These are phyloP conservation scores for Fusarium piperis DNA, from an alignment of 2,329 filamentous ascomycete species.

Conservation along the genomic window DNA sequence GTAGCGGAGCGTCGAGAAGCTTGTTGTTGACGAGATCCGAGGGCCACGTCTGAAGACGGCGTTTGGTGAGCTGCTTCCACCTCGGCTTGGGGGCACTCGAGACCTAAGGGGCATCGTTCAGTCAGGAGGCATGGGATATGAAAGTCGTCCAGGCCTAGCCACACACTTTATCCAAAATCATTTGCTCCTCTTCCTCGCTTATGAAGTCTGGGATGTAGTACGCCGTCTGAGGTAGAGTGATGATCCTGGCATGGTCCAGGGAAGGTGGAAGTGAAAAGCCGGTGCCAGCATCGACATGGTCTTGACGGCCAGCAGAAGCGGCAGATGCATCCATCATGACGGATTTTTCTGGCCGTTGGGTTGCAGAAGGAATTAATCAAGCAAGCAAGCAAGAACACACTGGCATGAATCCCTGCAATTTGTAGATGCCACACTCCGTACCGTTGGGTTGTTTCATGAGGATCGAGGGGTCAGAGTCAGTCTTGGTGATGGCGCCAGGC, in stretches of 20 bases:
- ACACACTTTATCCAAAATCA: conserved; percentile 75
- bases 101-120: conserved; percentile 53
- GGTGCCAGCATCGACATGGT: conserved; percentile 16
- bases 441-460: conserved; percentile 6
- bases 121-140: background rate
- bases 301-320: background rate
- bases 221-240: conserved; percentile 68
- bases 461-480: conserved; percentile 7
- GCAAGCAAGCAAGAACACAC: background rate
- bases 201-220: conserved; percentile 93
- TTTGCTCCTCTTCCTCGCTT: conserved; percentile 74
- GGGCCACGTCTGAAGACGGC: conserved; percentile 90
- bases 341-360: background rate
- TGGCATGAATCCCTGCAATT: conserved; percentile 2
- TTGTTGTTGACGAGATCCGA: conserved; percentile 82
- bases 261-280: conserved; percentile 53
- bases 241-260: conserved; percentile 63
- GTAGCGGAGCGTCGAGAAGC: conserved; percentile 78
- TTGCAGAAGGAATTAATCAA: background rate
- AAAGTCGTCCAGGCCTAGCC: conserved; percentile 31
- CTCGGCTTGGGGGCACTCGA: conserved; percentile 73
- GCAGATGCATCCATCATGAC: conserved; percentile 26
- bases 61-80: conserved; percentile 90
- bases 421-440: background rate
- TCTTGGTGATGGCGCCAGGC: conserved; percentile 19